These are phyloP conservation scores for Vanrija pseudolonga DNA, from an alignment of 1,284 basidiomycete genomes.

Conservation along the genomic window DNA sequence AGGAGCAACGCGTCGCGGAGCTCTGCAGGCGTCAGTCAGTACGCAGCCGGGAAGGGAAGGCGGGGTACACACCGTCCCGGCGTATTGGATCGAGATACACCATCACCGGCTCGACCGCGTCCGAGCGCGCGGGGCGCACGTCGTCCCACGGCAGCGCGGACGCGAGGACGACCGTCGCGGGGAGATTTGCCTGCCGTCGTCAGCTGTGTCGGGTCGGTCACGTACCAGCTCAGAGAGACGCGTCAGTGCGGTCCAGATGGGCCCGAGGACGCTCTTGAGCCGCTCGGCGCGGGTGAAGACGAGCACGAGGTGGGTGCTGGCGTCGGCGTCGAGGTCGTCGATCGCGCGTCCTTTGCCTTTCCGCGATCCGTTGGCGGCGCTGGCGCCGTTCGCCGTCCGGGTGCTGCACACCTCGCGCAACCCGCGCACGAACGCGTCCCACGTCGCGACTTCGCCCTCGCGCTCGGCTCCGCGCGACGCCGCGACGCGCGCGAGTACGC, in stretches of 20 bases:
- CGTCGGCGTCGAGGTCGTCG: constrained; percentile 19
- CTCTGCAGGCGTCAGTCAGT: constrained; percentile 46
- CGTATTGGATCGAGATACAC: constrained; percentile 59
- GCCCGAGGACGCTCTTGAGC: constrained; percentile 60
- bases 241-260: constrained; percentile 65
- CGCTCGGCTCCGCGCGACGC: constrained; percentile 35
- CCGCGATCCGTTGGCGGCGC: background rate
- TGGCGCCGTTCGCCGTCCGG: constrained; percentile 12
- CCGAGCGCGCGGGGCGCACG: constrained; percentile 64
- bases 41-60: constrained; percentile 12
- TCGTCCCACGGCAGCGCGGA: constrained; percentile 71
- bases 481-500: constrained; percentile 60
- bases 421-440: constrained; percentile 67
- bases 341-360: constrained; percentile 16
- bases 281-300: constrained; percentile 67
- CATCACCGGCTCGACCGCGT: constrained; percentile 70
- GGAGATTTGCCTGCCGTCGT: constrained; percentile 40
- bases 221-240: constrained; percentile 71
- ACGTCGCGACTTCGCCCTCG: constrained; percentile 55
- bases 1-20: constrained; percentile 22
- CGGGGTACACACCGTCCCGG: constrained; percentile 58
- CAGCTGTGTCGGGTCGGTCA: constrained; percentile 6
- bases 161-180: constrained; percentile 61
- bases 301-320: constrained; percentile 55
- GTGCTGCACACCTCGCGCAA: constrained; percentile 49